A percentile compares a stretch with the other conserved stretches of the same genome.
These are phyloP conservation scores for Musa balbisiana DNA, from an alignment of 202 grass and related monocot genomes.

Conservation along the genomic window DNA sequence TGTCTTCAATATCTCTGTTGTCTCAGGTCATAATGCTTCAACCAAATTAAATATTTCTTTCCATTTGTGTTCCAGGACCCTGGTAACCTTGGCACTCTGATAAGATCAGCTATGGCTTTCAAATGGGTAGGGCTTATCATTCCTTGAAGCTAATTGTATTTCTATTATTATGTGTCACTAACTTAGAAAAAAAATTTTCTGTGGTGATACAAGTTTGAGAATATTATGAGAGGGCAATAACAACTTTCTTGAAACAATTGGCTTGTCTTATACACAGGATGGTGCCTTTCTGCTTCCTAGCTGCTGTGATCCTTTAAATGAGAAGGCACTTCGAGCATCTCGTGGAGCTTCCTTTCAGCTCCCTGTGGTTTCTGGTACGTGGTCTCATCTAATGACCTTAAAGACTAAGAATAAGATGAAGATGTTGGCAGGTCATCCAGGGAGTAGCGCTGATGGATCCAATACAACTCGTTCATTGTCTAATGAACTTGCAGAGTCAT, in stretches of 20 bases:
- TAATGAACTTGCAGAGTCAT: constrained; percentile 47
- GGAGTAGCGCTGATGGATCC: constrained; percentile 33
- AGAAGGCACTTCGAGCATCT: constrained; percentile 84
- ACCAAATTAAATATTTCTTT: constrained; percentile 15
- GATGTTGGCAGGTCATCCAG: constrained; percentile 74
- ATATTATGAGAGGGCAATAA: neutral
- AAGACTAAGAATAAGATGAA: constrained; percentile 43
- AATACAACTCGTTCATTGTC: constrained; percentile 30
- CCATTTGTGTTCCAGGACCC: constrained; percentile 44
- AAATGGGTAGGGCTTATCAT: constrained; percentile 57
- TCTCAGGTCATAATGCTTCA: neutral
- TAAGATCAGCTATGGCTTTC: constrained; percentile 89
- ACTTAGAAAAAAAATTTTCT: neutral
- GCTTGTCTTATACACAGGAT: constrained; percentile 38
- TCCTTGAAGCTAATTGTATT: neutral
- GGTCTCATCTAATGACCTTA: constrained; percentile 37
- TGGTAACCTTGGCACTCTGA: constrained; percentile 85
- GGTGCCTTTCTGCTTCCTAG: constrained; percentile 74
- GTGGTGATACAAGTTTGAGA: neutral
- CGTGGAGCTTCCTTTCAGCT: constrained; percentile 81
- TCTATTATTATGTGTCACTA: neutral
- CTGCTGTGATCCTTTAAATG: constrained; percentile 96
- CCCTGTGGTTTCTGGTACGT: constrained; percentile 58
- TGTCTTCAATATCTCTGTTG: neutral
- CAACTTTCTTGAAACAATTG: neutral